Percentiles rank a stretch among this genome's conserved stretches.
These are phyloP conservation scores for Neoboletus subvelutipes DNA, from an alignment of 768 basidiomycete species.

Conservation along the genomic window DNA sequence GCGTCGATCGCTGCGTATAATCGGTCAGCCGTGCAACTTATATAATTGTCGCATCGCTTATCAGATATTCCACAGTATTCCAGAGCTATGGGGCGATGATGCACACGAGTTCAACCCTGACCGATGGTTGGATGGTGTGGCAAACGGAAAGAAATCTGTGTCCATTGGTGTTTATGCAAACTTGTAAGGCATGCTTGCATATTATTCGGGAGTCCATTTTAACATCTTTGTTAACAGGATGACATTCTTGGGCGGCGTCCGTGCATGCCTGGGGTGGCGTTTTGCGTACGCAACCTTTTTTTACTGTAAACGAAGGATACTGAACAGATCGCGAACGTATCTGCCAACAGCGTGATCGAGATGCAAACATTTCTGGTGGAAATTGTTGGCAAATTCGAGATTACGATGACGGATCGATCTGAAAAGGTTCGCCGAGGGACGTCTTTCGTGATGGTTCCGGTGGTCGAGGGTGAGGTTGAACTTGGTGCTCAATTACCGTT, in stretches of 20 bases:
- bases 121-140: conserved; percentile 25
- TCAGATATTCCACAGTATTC: conserved; percentile 16
- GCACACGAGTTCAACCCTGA: conserved; percentile 33
- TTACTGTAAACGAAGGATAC: neutral
- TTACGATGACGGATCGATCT: conserved; percentile 34
- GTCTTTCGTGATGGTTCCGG: conserved; percentile 34
- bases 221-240: conserved; percentile 19
- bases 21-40: conserved; percentile 35
- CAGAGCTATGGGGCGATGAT: conserved; percentile 33
- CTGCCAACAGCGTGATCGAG: conserved; percentile 40
- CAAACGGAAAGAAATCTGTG: conserved; percentile 16
- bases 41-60: neutral
- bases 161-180: conserved; percentile 31
- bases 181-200: conserved; percentile 16
- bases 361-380: conserved; percentile 61
- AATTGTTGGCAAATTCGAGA: conserved; percentile 53
- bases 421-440: conserved; percentile 30
- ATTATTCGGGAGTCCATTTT: neutral
- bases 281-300: conserved; percentile 27
- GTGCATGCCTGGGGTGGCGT: conserved; percentile 33
- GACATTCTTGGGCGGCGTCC: conserved; percentile 28
- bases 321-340: neutral
- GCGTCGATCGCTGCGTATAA: conserved; percentile 56
- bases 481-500: conserved; percentile 36
- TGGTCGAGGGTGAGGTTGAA: conserved; percentile 28